Evolutionary conservation across 2,329 filamentous ascomycete species (phyloP).

Genomic region (Fusarium chuoi): DNA sequence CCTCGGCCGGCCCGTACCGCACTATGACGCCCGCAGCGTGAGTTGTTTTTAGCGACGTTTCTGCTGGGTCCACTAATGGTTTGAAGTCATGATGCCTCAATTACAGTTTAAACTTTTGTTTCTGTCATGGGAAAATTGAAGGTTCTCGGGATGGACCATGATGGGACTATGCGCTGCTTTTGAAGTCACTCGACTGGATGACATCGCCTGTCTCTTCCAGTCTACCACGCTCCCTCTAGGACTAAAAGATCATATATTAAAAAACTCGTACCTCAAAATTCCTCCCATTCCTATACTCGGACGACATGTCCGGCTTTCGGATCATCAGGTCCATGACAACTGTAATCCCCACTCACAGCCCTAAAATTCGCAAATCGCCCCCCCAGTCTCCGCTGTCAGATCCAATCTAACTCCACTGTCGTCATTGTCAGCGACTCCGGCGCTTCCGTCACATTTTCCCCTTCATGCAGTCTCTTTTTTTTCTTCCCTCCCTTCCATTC

Average conservation of each 20-base stretch:
- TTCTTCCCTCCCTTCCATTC: background rate
- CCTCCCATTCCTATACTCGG: constrained; percentile 4
- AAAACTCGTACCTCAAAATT: background rate
- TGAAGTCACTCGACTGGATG: background rate
- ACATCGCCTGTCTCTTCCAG: accelerated
- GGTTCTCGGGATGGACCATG: accelerated
- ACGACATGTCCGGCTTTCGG: constrained; percentile 20
- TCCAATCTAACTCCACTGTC: constrained; percentile 28
- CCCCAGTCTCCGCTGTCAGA: constrained; percentile 20
- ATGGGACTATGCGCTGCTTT: background rate
- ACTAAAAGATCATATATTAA: too few species aligned
- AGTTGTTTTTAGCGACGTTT: background rate
- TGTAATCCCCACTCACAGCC: constrained; percentile 16
- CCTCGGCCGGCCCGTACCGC: constrained; percentile 32
- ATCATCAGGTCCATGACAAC: constrained; percentile 5
- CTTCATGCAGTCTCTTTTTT: constrained; percentile 18
- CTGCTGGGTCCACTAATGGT: background rate
- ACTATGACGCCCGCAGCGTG: background rate
- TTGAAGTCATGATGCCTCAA: background rate
- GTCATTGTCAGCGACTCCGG: constrained; percentile 35
- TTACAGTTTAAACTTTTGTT: background rate
- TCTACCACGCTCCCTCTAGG: accelerated
- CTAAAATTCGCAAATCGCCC: constrained; percentile 12
- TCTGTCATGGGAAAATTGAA: too few species aligned
- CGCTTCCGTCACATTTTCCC: constrained; percentile 35